Base-by-base conservation (phyloP, 2,329 filamentous ascomycete species). In the Neoscytalidium dimidiatum region DNA sequence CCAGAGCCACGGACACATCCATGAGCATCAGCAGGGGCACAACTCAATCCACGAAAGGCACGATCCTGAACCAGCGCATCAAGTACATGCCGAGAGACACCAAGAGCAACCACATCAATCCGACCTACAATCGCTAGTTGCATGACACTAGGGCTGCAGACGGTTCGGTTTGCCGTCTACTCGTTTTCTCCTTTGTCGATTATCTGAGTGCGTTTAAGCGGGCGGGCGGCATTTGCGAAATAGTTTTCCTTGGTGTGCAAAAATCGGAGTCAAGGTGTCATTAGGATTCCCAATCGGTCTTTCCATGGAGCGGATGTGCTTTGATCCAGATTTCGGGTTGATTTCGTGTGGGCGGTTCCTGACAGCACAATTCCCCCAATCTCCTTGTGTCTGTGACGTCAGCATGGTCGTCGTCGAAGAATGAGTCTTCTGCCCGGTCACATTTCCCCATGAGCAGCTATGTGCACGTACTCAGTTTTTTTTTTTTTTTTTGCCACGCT, bases 101-200 rank as follows among this genome's bases (percentile, higher is more conserved):
- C 19, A 28, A 17, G 62, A 53, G 35, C 49, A 64, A 43, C 35
- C 44, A 35, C 62, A 64, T 43, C 62, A 64, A 28, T 64, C 62
- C 28, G 51, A 64, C 14, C 17, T 64, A n/a, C 62, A 64, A 23
- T 64, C 62, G 31, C 62, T 64, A 19, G 62, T 64, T 9, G 62
- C 62, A 28, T 64, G 38, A 56, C 33, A 26, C 6, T 44, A 11
- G 28, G 19, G 23, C 11, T 5, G 29, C 41, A 29, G 21, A 52
- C 17, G 46, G 26, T 14, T 31, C 31, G 41, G 14, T 26, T 35
- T 19, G 4, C 5, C n/a, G 28, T 26, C 13, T 9, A 19, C 5
- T 29, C 28, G 19, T 41, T 14, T n/a, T 29, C 43, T 23, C n/a
- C n/a, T 41, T 29, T 43, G 52, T 57, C 19, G 33, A 43, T 43